Base-by-base conservation (phyloP, 2,329 filamentous ascomycete genomes). In the Ilyonectria mors-panacis region DNA sequence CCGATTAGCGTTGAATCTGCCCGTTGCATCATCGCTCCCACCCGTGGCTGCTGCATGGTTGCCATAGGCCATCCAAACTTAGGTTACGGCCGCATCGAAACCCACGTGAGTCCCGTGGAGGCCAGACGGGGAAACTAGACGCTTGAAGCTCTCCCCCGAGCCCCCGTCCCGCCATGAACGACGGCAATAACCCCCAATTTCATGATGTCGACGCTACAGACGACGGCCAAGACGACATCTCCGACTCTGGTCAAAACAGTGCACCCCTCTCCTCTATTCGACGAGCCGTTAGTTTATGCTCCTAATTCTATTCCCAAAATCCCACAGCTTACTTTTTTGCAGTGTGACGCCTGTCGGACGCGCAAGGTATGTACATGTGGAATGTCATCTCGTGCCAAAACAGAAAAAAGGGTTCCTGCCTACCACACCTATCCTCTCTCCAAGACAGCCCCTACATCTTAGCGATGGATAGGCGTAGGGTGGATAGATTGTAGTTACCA, bases 271-370 rank as follows among this genome's bases (percentile, higher is more conserved):
- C 74, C 33, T 65, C 71, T 23, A 69, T 75, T 55, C 66, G 73
- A 56, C 70, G 73, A 71, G 74, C 74, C 53, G 74, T 76, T 59
- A 76, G 74, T 75, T 15, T 15, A 59, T 47, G 12, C 48, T 37
- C 45, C 28, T 37, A 37, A 42, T 56, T 42, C 63, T 30, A 47
- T 39, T 55, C 30, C 39, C 28, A 50, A 37, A n/a, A 50, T 54
- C 28, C 33, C 44, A 47, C 54, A 15, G 35, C 73, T 75, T 59
- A 74, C 65, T 37, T 47, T 23, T 63, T 42, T 58, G 42, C 65
- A 78, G 78, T 79, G 78, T 58, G 77, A 79, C 68, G 75, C 76
- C 59, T 79, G 78, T 59, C 75, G 77, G 65, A 74, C 76, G 57
- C 77, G 78, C 59, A 79, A 79, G 74, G 78, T 79, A 74, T 59